Percentiles rank a stretch among this genome's conserved stretches.
These are phyloP conservation scores for Lactarius sp. DNA, from an alignment of 768 basidiomycete genomes.

Conservation along the genomic window DNA sequence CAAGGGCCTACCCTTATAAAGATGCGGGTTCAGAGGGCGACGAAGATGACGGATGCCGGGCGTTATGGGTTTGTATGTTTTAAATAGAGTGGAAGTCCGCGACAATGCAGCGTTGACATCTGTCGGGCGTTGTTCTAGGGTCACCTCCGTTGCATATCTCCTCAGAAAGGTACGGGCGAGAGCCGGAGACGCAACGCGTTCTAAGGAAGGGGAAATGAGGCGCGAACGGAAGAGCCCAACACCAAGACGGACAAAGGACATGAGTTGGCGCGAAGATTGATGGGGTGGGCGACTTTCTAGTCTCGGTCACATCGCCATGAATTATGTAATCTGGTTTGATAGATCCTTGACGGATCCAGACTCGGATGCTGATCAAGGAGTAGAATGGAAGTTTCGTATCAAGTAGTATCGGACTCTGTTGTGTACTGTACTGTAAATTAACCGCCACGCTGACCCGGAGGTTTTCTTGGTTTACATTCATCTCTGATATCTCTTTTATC, in stretches of 20 bases:
- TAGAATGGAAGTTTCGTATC: too few species aligned
- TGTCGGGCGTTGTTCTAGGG: conserved; percentile 31
- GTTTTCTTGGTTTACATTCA: neutral
- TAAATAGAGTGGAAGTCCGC: conserved; percentile 58
- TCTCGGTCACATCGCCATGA: neutral
- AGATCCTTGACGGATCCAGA: neutral
- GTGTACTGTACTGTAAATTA: neutral
- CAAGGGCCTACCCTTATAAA: conserved; percentile 83
- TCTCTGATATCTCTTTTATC: neutral
- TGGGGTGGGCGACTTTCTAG: too few species aligned
- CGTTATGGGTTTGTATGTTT: conserved; percentile 86
- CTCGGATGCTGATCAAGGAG: too few species aligned
- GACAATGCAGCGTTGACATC: conserved; percentile 41
- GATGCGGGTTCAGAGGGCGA: conserved; percentile 74
- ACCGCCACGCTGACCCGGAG: neutral
- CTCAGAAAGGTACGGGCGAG: conserved; percentile 27
- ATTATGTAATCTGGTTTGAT: conserved; percentile 3
- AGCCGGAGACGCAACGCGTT: conserved; percentile 4
- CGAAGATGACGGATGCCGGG: conserved; percentile 84
- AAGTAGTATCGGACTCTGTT: too few species aligned
- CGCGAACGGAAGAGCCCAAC: conserved; percentile 15
- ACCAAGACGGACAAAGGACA: conserved; percentile 21
- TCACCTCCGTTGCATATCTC: conserved; percentile 38
- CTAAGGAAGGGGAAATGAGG: conserved; percentile 1
- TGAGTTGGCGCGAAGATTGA: conserved; percentile 1